Base-by-base conservation (phyloP, 805 yeast genomes). In the Candida insectalens region DNA sequence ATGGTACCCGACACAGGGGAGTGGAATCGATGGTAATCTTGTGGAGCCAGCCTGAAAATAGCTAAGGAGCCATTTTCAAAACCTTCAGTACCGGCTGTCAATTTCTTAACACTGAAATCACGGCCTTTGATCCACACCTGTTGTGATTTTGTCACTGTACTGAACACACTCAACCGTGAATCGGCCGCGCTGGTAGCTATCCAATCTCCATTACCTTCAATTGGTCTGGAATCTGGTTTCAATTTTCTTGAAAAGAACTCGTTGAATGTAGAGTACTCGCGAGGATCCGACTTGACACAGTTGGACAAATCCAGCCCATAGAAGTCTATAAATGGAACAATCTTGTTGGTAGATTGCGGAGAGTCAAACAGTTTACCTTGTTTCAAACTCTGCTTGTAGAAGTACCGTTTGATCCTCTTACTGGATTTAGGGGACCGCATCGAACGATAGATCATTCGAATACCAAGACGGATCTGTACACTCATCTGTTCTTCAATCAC, bases 21-120 rank as follows among this genome's bases (percentile, higher is more conserved):
- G 53, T 89, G 98, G 56, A 89, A 88, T 29, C 98, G 63, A 51
- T 89, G 98, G 50, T 89, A 89, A 53, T 89, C 98, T 53, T 89
- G 98, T 1, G 98, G 98, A 0, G 98, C 97, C 28, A 89, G 61
- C 37, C 98, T 61, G 55, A 89, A 89, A 2, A 89, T 72, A 0
- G 81, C 88, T 28, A 88, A 55, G 3, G 87, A 62, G 27, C 85
- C 81, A 4, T 67, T 61, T 13, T 49, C 47, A 35, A 59, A 61
- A 32, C 58, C 58, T 13, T 8, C 18, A 7, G 10, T 28, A 1
- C 65, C 64, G 32, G 69, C 63, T 7, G 51, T 14, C 3, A 89
- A 60, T 41, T 82, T 75, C 4, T 64, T 57, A 14, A 89, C 50
- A 0, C 85, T 69, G 54, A 89, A 89, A 27, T 71, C 73, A 7